Percentiles rank a stretch among this genome's conserved stretches.
phyloP scores from a whole-genome alignment of 148 eudicot genomes.

The Agrostemma githago region DNA sequence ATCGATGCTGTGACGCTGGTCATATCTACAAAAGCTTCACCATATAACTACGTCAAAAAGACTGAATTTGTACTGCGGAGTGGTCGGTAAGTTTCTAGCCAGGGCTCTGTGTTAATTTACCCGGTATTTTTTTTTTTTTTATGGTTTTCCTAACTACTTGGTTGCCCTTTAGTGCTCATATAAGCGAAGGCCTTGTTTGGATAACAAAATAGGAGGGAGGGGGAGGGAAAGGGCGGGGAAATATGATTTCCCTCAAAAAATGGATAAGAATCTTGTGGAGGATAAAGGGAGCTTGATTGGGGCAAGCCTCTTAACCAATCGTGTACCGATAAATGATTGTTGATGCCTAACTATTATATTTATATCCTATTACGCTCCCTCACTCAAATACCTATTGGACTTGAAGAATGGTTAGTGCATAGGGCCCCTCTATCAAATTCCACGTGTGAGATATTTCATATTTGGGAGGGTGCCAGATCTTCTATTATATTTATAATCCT shows the following conservation, averaged over 20 bases:
- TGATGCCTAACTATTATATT: too few species aligned
- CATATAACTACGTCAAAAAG: conserved; percentile 37
- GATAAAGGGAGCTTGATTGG: not conserved
- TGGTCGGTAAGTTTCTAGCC: conserved; percentile 57
- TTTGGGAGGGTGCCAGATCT: too few species aligned
- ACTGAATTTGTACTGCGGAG: conserved; percentile 61
- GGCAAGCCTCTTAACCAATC: not conserved
- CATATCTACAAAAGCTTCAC: conserved; percentile 51
- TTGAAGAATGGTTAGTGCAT: too few species aligned
- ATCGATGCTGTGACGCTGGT: conserved; percentile 89
- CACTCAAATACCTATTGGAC: too few species aligned
- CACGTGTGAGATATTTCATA: too few species aligned
- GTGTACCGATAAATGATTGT: not conserved
- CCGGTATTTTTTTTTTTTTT: not conserved
- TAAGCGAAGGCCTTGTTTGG: not conserved
- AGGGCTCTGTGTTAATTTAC: not conserved
- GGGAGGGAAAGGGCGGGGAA: too few species aligned
- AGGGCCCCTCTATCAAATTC: too few species aligned
- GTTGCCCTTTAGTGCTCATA: not conserved
- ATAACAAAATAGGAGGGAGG: too few species aligned
- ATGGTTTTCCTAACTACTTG: not conserved
- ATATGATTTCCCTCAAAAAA: too few species aligned
- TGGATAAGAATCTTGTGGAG: too few species aligned
- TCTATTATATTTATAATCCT: too few species aligned
- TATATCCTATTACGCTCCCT: too few species aligned